Conservation (phyloP, 2,329 filamentous ascomycete species). For the Aureobasidium sp. region DNA sequence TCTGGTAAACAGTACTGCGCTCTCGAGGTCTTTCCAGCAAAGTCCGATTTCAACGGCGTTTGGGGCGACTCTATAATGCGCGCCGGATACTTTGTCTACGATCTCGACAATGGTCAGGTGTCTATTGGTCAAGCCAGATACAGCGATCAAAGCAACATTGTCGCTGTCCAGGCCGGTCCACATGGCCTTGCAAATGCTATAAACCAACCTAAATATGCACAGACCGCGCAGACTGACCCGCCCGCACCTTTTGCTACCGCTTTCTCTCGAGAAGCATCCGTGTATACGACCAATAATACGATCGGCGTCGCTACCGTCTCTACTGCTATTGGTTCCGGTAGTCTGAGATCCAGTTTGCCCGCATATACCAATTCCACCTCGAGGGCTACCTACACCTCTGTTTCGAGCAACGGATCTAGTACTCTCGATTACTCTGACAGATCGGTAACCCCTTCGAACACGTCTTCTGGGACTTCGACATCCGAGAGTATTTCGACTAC, state of each 20-base stretch:
- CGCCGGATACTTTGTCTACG: constrained; percentile 28
- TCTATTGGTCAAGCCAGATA: constrained; percentile 23
- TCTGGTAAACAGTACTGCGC: constrained; percentile 14
- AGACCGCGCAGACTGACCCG: neutral
- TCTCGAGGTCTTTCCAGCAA: neutral
- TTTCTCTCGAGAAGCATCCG: neutral
- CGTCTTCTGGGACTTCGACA: neutral
- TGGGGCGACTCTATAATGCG: constrained; percentile 24
- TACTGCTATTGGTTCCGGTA: neutral
- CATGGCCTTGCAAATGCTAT: neutral
- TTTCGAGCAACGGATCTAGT: neutral
- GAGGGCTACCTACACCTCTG: neutral
- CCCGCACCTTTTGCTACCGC: neutral
- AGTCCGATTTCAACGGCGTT: neutral
- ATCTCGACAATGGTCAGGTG: constrained; percentile 27
- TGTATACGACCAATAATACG: neutral
- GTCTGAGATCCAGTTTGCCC: neutral
- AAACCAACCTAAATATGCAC: neutral
- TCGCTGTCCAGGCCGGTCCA: neutral
- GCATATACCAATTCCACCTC: neutral
- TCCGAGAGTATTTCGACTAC: neutral
- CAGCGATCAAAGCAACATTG: neutral
- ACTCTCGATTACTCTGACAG: neutral
- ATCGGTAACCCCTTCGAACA: neutral
- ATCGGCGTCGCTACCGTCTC: neutral